Evolutionary conservation across 345 rosid species (phyloP), one percentile per base, ranked within the genome.

Genomic region (Bruguiera gymnorhiza): DNA sequence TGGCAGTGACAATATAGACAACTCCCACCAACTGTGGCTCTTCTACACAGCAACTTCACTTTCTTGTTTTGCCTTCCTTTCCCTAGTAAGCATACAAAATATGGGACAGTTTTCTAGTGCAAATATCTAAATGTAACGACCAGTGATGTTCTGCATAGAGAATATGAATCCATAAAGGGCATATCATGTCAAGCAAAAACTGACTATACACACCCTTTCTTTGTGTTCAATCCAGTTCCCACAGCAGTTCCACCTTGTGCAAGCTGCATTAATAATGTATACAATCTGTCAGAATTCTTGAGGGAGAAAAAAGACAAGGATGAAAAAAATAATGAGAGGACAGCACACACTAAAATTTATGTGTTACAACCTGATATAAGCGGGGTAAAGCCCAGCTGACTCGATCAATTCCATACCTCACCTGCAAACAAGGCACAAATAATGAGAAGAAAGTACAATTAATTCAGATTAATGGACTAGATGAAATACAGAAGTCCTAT

Each of bases 191-290:
- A 15, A 43, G 19, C 50, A 43, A 43, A 13, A 43, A 43, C 18
- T 18, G 5, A 11, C 50, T 15, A 70, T 60, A 63, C 85, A 66
- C 83, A 95, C 99, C 99, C 97, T 81, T 80, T 95, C 85, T 86
- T 95, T 48, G 97, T 92, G 84, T 95, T 95, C 76, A 95, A 77
- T 79, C 97, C 99, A 24, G 99, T 95, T 54, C 99, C 99, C 36
- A 95, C 99, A 60, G 99, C 99, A 79, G 99, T 95, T 75, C 97
- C 97, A 77, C 99, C 99, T 78, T 95, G 99, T 68, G 99, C 99
- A 78, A 94, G 93, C 99, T 95, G 87, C 75, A 46, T 75, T 82
- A 78, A 80, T 29, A 63, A 73, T 37, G 61, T 63, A 64, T 75
- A 66, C 63, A 60, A 65, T 58, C 67, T 60, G 74, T 91, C 77